A percentile compares a stretch with the other conserved stretches of the same genome.
These are phyloP conservation scores for Penicillium samsonianum DNA, from an alignment of 495 filamentous ascomycete genomes.

Conservation along the genomic window DNA sequence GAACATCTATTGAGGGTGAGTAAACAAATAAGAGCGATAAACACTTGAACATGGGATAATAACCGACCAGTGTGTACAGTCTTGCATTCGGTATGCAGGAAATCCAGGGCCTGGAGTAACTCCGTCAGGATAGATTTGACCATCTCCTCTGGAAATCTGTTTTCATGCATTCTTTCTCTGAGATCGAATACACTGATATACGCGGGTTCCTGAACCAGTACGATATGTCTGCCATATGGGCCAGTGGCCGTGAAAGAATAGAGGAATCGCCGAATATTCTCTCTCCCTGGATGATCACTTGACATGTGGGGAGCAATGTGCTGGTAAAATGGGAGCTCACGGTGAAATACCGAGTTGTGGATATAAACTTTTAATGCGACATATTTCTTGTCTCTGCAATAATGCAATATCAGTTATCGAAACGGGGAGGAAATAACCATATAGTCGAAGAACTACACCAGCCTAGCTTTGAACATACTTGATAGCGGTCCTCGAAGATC, in stretches of 20 bases:
- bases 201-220: slow-evolving; percentile 46
- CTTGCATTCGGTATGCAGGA: slow-evolving; percentile 40
- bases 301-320: slow-evolving; percentile 27
- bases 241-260: slow-evolving; percentile 45
- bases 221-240: slow-evolving; percentile 43
- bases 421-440: slow-evolving; percentile 35
- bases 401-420: slow-evolving; percentile 5
- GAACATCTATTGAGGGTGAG: slow-evolving; percentile 33
- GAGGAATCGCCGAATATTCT: slow-evolving; percentile 26
- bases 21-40: slow-evolving; percentile 4
- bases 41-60: neutral
- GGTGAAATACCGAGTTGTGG: slow-evolving; percentile 28
- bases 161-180: slow-evolving; percentile 17
- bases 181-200: slow-evolving; percentile 37
- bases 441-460: slow-evolving; percentile 54
- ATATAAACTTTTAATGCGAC: slow-evolving; percentile 44
- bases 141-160: slow-evolving; percentile 23
- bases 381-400: slow-evolving; percentile 33
- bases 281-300: slow-evolving; percentile 32
- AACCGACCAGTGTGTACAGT: slow-evolving; percentile 49
- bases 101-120: slow-evolving; percentile 40
- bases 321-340: slow-evolving; percentile 40
- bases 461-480: slow-evolving; percentile 56
- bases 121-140: slow-evolving; percentile 21
- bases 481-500: slow-evolving; percentile 47